A percentile compares a stretch with the other conserved stretches of the same genome.
Evolutionary conservation across 2,329 filamentous ascomycete genomes (phyloP).

Genomic region (Lizonia empirigonia): DNA sequence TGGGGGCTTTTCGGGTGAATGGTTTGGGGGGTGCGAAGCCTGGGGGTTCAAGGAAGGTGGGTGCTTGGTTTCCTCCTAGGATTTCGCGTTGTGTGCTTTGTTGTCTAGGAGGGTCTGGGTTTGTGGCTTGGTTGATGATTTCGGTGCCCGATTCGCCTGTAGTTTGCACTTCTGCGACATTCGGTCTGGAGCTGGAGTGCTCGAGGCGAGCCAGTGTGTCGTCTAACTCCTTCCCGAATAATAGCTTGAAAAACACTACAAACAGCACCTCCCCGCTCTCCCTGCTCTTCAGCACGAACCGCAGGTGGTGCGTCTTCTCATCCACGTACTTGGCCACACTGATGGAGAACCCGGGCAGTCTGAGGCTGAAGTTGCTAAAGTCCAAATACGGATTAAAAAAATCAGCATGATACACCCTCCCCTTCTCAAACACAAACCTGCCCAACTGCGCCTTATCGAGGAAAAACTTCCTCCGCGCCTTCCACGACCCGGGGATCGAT

Average conservation of each 20-base stretch:
- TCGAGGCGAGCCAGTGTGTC: conserved; percentile 44
- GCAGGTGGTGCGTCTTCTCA: conserved; percentile 54
- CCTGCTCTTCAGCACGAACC: conserved; percentile 54
- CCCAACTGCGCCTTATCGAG: conserved; percentile 44
- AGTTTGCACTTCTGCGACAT: neutral
- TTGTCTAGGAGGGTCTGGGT: neutral
- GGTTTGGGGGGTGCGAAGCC: conserved; percentile 6
- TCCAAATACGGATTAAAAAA: conserved; percentile 58
- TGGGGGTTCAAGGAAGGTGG: conserved; percentile 5
- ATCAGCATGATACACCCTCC: conserved; percentile 52
- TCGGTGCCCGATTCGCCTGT: neutral
- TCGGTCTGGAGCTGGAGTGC: no score
- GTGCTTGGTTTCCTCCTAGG: conserved; percentile 7
- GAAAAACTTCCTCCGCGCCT: conserved; percentile 55
- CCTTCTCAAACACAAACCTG: conserved; percentile 51
- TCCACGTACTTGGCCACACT: conserved; percentile 55
- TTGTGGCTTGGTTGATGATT: neutral
- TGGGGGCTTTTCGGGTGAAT: neutral
- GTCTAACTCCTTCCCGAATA: conserved; percentile 52
- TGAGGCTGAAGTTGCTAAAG: conserved; percentile 53
- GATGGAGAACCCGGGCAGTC: conserved; percentile 54
- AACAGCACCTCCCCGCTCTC: conserved; percentile 50
- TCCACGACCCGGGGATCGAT: conserved; percentile 47
- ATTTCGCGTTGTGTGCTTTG: conserved; percentile 5
- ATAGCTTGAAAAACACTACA: conserved; percentile 53